Evolutionary conservation across 73 alveolate genomes (phyloP).

Genomic region (Paramecium sonneborni): DNA sequence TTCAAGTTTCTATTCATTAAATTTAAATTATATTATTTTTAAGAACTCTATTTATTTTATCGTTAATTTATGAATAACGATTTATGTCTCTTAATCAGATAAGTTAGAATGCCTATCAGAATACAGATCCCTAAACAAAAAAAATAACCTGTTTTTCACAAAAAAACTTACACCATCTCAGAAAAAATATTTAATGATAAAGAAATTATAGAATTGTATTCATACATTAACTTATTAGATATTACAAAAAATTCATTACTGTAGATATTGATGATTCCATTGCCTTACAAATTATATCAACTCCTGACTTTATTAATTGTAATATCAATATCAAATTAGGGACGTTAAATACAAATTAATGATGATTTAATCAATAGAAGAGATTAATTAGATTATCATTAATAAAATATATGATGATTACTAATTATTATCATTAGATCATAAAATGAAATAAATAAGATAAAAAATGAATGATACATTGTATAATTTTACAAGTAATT

Average conservation of each 20-base stretch:
- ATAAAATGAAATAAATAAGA: neutral
- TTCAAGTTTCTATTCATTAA: slow-evolving; percentile 4
- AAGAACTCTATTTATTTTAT: neutral
- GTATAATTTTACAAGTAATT: neutral
- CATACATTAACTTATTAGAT: neutral
- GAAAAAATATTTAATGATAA: neutral
- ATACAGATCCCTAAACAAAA: neutral
- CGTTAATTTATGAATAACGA: slow-evolving; percentile 38
- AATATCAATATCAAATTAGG: neutral
- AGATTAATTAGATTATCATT: neutral
- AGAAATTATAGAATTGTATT: slow-evolving; percentile 8
- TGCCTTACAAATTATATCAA: neutral
- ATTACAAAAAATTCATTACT: neutral
- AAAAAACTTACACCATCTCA: neutral
- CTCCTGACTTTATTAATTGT: neutral
- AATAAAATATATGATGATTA: neutral
- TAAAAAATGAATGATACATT: neutral
- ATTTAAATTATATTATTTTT: neutral
- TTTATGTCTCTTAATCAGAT: neutral
- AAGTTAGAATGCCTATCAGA: slow-evolving; percentile 20
- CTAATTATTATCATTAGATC: neutral
- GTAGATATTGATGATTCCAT: neutral
- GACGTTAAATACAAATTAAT: slow-evolving; percentile 26
- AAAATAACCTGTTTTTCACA: neutral
- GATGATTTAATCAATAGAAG: neutral